Conservation (phyloP, 345 rosid species). For the Populus tremula region DNA sequence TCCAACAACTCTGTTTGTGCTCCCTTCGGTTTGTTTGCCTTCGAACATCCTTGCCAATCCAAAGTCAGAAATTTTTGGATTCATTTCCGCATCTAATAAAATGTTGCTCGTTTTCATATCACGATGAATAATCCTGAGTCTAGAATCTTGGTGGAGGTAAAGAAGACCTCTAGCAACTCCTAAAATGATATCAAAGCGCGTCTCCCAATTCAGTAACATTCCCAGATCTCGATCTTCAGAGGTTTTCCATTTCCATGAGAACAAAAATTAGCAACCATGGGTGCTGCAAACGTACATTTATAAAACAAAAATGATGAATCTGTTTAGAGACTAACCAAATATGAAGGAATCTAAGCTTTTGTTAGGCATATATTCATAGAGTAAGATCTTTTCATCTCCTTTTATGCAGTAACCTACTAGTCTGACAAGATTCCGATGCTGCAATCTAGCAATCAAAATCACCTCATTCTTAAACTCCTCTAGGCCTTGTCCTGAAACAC, state of each 20-base stretch:
- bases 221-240: background rate
- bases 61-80: background rate
- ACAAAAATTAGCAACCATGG: background rate
- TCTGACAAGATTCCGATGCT: slow-evolving; percentile 14
- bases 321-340: background rate
- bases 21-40: background rate
- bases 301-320: background rate
- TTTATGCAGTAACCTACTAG: slow-evolving; percentile 15
- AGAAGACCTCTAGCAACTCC: background rate
- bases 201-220: background rate
- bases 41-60: slow-evolving; percentile 2
- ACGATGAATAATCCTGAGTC: background rate
- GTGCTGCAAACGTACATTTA: background rate
- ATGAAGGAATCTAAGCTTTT: background rate
- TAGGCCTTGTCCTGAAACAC: slow-evolving; percentile 15
- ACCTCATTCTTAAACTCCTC: slow-evolving; percentile 20
- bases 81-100: background rate
- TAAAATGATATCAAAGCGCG: background rate
- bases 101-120: background rate
- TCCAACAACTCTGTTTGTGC: background rate
- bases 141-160: background rate
- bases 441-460: slow-evolving; percentile 14
- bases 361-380: slow-evolving; percentile 1
- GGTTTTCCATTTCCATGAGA: background rate
- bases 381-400: slow-evolving; percentile 14